phyloP scores from a whole-genome alignment of 345 rosid species.

The Eutrema yunnanense region DNA sequence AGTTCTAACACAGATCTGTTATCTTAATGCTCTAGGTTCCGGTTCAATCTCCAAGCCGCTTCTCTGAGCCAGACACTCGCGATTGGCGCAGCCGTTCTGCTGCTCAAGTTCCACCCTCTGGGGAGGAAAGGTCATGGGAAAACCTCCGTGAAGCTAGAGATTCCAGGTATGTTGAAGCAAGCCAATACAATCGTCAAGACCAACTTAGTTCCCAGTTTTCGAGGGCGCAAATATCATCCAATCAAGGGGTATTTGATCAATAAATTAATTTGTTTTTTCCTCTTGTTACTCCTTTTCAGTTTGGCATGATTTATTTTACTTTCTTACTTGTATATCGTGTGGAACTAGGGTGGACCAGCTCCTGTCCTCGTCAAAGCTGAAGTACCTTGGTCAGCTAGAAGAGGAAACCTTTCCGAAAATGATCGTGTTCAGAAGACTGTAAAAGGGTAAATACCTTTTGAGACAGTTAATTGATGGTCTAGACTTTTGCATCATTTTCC shows the following conservation, averaged over 20 bases:
- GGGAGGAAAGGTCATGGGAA: slow-evolving; percentile 67
- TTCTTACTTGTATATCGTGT: background rate
- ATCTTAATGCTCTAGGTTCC: slow-evolving; percentile 12
- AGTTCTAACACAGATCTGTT: slow-evolving; percentile 5
- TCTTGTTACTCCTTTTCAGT: background rate
- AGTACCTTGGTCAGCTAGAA: slow-evolving; percentile 84
- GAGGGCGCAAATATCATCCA: slow-evolving; percentile 38
- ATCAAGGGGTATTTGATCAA: slow-evolving; percentile 43
- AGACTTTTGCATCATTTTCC: background rate
- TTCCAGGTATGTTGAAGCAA: slow-evolving; percentile 34
- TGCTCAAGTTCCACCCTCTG: slow-evolving; percentile 33
- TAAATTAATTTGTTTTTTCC: background rate
- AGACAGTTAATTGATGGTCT: background rate
- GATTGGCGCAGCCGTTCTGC: slow-evolving; percentile 68
- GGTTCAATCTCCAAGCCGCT: slow-evolving; percentile 18
- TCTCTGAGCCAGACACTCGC: slow-evolving; percentile 62
- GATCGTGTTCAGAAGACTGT: slow-evolving; percentile 81
- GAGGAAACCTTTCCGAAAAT: slow-evolving; percentile 70
- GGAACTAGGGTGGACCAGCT: slow-evolving; percentile 60
- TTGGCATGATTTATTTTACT: background rate
- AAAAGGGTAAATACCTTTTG: slow-evolving; percentile 51
- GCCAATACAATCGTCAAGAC: slow-evolving; percentile 37
- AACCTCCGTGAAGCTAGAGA: slow-evolving; percentile 42
- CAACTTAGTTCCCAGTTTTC: slow-evolving; percentile 41
- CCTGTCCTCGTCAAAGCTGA: slow-evolving; percentile 78